These are phyloP conservation scores for Aaosphaeria arxii DNA, from an alignment of 2,329 filamentous ascomycete genomes.

Conservation along the genomic window DNA sequence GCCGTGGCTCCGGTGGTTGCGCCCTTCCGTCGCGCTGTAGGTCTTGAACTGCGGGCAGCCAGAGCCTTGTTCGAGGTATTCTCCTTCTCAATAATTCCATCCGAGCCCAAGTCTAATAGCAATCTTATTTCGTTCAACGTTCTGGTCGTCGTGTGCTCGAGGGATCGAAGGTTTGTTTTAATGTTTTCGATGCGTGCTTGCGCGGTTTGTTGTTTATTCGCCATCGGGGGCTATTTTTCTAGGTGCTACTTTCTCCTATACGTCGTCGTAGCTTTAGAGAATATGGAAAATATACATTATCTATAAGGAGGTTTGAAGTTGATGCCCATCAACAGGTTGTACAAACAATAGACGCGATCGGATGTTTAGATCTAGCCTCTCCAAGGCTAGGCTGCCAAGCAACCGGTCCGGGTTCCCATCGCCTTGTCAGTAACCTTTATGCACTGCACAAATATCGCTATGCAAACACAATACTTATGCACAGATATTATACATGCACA, in stretches of 20 bases:
- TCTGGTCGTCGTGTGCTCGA: constrained; percentile 48
- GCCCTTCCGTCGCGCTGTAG: constrained; percentile 23
- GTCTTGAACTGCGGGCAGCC: constrained; percentile 23
- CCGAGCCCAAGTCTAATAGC: constrained; percentile 37
- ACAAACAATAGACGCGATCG: not conserved
- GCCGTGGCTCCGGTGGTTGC: constrained; percentile 25
- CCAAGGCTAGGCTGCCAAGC: constrained; percentile 28
- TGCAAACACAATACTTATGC: too few relatives aligned
- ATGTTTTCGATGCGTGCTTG: constrained; percentile 49
- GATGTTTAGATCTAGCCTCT: not conserved
- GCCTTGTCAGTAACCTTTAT: too few relatives aligned
- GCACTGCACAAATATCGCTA: too few relatives aligned
- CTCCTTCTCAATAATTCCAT: constrained; percentile 32
- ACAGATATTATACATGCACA: too few relatives aligned
- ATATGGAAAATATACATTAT: constrained; percentile 27
- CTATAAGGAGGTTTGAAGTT: constrained; percentile 31
- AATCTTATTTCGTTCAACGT: constrained; percentile 47
- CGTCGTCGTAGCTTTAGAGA: constrained; percentile 9
- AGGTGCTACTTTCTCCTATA: too few relatives aligned
- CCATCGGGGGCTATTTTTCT: constrained; percentile 15
- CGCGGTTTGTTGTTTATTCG: constrained; percentile 24
- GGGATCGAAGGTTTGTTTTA: constrained; percentile 46
- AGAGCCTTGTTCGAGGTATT: constrained; percentile 26
- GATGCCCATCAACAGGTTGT: constrained; percentile 46
- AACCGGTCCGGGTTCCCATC: not conserved